Evolutionary conservation across 2,329 filamentous ascomycete species (phyloP).

Genomic region (Epichloe elymi): DNA sequence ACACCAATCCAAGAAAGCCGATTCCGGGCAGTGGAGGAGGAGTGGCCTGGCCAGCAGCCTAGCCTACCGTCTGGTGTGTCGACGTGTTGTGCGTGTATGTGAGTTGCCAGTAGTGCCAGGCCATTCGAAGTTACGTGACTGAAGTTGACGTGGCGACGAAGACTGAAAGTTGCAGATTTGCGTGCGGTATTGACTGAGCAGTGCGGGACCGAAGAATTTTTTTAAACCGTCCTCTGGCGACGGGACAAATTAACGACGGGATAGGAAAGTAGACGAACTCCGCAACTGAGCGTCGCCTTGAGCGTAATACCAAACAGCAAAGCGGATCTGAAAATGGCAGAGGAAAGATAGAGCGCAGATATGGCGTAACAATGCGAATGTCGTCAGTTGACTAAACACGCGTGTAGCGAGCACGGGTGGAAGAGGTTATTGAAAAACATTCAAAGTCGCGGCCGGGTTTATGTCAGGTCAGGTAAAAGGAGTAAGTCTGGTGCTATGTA

Average conservation of each 20-base stretch:
- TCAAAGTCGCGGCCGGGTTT: not conserved
- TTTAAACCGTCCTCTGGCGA: constrained; percentile 15
- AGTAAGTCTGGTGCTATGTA: no score
- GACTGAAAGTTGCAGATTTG: not conserved
- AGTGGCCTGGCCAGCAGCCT: not conserved
- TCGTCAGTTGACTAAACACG: not conserved
- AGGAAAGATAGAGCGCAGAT: not conserved
- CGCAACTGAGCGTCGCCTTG: constrained; percentile 7
- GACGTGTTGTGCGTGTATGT: not conserved
- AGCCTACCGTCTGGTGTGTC: not conserved
- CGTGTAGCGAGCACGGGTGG: not conserved
- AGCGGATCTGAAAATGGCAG: not conserved
- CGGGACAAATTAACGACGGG: constrained; percentile 14
- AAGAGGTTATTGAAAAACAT: not conserved
- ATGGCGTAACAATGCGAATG: not conserved
- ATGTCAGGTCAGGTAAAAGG: no score
- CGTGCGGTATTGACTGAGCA: constrained; percentile 4
- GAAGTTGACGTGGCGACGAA: not conserved
- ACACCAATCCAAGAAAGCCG: constrained; percentile 1
- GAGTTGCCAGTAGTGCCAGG: not conserved
- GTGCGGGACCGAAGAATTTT: constrained; percentile 20
- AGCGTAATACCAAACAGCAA: not conserved
- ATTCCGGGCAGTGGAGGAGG: not conserved
- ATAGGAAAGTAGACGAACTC: constrained; percentile 15
- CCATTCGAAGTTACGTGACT: not conserved